Conservation (phyloP, 768 basidiomycete species). For the Lactarius pseudohatsudake region DNA sequence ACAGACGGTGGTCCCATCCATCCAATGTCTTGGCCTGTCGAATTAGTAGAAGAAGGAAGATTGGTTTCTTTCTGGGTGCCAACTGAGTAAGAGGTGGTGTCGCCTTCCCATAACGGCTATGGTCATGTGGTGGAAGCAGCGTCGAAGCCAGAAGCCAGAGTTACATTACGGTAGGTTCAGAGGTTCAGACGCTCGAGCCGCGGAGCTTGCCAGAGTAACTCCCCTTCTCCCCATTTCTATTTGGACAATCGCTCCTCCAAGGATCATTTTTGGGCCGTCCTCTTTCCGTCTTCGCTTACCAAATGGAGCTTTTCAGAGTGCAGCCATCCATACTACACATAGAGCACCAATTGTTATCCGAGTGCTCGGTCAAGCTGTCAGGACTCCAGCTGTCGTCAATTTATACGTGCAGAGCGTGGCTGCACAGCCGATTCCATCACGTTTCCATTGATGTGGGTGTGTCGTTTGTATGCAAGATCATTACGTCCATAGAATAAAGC, state of each 20-base stretch:
- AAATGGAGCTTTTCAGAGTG: neutral
- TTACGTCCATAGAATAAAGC: neutral
- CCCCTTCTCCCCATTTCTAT: too few species aligned
- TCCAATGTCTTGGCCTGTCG: neutral
- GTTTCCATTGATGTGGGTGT: neutral
- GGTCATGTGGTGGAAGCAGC: too few species aligned
- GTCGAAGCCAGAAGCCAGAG: neutral
- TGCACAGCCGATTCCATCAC: neutral
- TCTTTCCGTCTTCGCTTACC: neutral
- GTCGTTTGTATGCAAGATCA: neutral
- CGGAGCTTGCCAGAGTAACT: neutral
- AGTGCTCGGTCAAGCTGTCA: neutral
- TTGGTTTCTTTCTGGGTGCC: neutral
- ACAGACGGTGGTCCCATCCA: neutral
- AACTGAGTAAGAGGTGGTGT: neutral
- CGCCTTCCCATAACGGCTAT: neutral
- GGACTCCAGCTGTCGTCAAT: neutral
- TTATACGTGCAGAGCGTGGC: neutral
- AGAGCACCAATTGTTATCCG: too few species aligned
- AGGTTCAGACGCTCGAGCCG: too few species aligned
- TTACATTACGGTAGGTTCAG: neutral
- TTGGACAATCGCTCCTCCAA: neutral
- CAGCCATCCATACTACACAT: neutral
- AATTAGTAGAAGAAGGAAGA: neutral
- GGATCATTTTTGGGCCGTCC: neutral